Conservation (phyloP, 179 eudicot species). For the Spinacia oleracea region DNA sequence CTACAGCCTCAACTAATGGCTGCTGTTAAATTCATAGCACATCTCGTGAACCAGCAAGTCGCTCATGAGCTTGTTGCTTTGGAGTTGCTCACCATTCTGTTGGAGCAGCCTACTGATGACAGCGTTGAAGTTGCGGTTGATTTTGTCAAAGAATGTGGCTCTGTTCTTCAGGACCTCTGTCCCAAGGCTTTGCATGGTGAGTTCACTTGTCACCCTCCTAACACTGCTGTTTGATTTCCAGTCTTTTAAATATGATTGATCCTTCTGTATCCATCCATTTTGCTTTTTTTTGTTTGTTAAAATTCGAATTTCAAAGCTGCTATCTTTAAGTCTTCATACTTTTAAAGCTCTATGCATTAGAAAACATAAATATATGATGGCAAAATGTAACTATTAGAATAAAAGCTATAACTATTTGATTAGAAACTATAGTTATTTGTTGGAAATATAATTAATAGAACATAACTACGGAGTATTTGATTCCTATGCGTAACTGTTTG, state of each 20-base stretch:
- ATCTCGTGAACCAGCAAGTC: conserved; percentile 88
- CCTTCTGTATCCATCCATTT: background rate
- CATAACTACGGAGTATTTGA: too few relatives aligned
- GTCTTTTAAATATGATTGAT: background rate
- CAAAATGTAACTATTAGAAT: too few relatives aligned
- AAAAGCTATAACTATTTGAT: too few relatives aligned
- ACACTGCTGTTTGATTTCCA: background rate
- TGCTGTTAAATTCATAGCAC: conserved; percentile 88
- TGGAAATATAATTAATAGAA: too few relatives aligned
- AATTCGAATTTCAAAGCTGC: background rate
- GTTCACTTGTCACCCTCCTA: conserved; percentile 13
- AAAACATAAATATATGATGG: too few relatives aligned
- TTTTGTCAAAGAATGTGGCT: conserved; percentile 83
- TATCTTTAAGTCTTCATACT: background rate
- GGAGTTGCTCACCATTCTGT: conserved; percentile 64
- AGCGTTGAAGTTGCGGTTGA: conserved; percentile 97
- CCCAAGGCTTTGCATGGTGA: conserved; percentile 81
- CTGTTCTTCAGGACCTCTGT: conserved; percentile 76
- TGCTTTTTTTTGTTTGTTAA: background rate
- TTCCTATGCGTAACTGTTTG: too few relatives aligned
- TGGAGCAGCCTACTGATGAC: conserved; percentile 85
- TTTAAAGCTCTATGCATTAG: background rate
- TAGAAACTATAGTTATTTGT: too few relatives aligned
- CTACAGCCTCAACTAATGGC: conserved; percentile 78
- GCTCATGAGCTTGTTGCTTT: conserved; percentile 85